phyloP scores from a whole-genome alignment of 1,139 yeast genomes.

The Kazachstania sp. region DNA sequence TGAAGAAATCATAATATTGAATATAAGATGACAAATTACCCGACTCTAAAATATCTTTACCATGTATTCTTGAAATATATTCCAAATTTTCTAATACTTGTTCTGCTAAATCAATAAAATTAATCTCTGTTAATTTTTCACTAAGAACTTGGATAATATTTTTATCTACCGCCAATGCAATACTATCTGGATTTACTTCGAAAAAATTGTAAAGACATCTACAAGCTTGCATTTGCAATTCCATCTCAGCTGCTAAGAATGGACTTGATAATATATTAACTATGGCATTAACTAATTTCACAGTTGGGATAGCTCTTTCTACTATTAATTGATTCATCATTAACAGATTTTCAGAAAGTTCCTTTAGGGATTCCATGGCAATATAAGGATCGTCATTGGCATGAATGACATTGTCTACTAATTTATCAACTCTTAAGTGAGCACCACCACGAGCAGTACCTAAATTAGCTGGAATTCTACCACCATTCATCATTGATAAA shows the following conservation, averaged over 20 bases:
- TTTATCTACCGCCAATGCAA: slow-evolving; percentile 54
- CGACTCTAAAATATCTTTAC: slow-evolving; percentile 43
- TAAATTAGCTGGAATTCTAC: slow-evolving; percentile 8
- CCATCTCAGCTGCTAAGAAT: slow-evolving; percentile 54
- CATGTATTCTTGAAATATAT: slow-evolving; percentile 51
- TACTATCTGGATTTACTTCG: slow-evolving; percentile 65
- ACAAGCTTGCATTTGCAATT: slow-evolving; percentile 74
- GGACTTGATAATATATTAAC: slow-evolving; percentile 55
- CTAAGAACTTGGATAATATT: slow-evolving; percentile 64
- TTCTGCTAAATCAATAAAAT: slow-evolving; percentile 85
- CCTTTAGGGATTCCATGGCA: slow-evolving; percentile 53
- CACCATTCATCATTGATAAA: slow-evolving; percentile 34
- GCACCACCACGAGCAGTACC: slow-evolving; percentile 6
- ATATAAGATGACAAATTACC: slow-evolving; percentile 64
- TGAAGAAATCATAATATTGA: slow-evolving; percentile 76
- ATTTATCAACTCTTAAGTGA: slow-evolving; percentile 16
- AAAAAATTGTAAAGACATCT: slow-evolving; percentile 75
- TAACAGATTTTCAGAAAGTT: slow-evolving; percentile 51
- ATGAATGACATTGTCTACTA: slow-evolving; percentile 26
- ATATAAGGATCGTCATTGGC: slow-evolving; percentile 38
- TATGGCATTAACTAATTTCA: slow-evolving; percentile 46
- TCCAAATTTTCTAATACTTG: slow-evolving; percentile 78
- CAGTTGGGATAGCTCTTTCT: slow-evolving; percentile 58
- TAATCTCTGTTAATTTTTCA: slow-evolving; percentile 61
- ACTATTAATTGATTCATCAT: slow-evolving; percentile 63